Base-by-base conservation (phyloP, 768 basidiomycete species). In the Porpolomopsis calyptriformis region DNA sequence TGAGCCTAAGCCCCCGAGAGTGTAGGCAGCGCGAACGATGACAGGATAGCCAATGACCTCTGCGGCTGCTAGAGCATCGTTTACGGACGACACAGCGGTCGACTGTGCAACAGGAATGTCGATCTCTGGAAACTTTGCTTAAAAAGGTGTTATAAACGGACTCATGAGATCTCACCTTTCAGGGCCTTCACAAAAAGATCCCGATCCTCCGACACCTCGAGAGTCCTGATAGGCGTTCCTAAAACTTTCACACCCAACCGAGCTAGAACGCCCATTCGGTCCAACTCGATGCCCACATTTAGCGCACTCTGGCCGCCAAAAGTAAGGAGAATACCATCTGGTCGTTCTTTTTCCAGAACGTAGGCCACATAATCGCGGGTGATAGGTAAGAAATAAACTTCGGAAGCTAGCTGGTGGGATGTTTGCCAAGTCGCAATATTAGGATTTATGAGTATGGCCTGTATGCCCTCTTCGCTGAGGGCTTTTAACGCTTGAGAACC, bases 351-450 rank as follows among this genome's bases (percentile, higher is more conserved):
- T 71, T 99, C 96, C 62, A 98, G 72, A 22, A 99, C 91, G 59
- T 97, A 97, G 51, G 96, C 94, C 52, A 99, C 96, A 64, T 98
- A 98, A 64, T 98, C 96, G 43, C 88, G 68, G 0, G 96, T 97
- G 57, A 99, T 79, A 39, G 96, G 96, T 27, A 99, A 67, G 69
- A 98, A 99, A 69, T 98, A 99, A 54, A 98, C 91, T 62, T 97
- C 89, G 1, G 85, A 85, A 23, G 96, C 96, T 52, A 99, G 74
- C 62, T 97, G 82, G 61, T 99, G 96, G 6, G 93, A 97, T 1
- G 96, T 98, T 67, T 99, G 96, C 85, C 94, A 97, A 24, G 96
- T 98, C 35, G 96, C 94, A 53, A 98, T 97, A 61, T 99, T 98
- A 39, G 96, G 96, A 64, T 98, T 99, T 64, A 99, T 90, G 52